These are phyloP conservation scores for Suaeda aralocaspica DNA, from an alignment of 148 eudicot genomes.

Conservation along the genomic window DNA sequence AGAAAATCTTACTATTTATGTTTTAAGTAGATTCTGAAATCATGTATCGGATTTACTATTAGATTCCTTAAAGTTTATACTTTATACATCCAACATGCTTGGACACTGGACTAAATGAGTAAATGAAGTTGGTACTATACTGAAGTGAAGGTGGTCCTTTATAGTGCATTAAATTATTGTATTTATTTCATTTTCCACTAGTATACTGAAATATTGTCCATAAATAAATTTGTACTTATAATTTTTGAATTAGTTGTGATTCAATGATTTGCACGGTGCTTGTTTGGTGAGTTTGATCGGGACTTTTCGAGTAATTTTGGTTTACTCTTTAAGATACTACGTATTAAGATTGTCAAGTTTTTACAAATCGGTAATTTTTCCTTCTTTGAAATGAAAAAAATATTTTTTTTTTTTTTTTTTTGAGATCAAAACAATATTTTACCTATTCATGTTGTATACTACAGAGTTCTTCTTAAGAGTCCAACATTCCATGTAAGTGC, in stretches of 20 bases:
- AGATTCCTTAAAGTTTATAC: constrained; percentile 9
- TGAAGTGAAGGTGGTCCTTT: constrained; percentile 18
- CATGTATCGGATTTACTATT: constrained; percentile 5
- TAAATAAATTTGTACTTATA: neutral
- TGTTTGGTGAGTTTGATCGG: neutral
- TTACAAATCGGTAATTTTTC: too few relatives aligned
- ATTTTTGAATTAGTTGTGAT: neutral
- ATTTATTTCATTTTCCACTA: neutral
- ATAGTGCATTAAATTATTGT: neutral
- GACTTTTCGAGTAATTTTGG: too few relatives aligned
- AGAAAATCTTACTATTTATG: neutral
- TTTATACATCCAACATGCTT: too few relatives aligned
- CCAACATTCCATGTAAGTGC: too few relatives aligned
- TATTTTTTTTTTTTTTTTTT: too few relatives aligned
- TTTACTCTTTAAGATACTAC: too few relatives aligned
- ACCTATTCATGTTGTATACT: too few relatives aligned
- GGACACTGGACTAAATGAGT: neutral
- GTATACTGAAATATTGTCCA: neutral
- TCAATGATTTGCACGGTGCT: neutral
- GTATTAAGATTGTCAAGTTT: too few relatives aligned
- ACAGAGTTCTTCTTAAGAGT: too few relatives aligned
- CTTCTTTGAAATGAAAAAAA: too few relatives aligned
- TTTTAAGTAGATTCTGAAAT: constrained; percentile 5
- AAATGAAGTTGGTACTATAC: too few relatives aligned
- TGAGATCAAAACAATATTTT: too few relatives aligned